Evolutionary conservation across 176 grass and related monocot genomes (phyloP), one percentile per base, ranked within the genome.

Genomic region (Oryza longistaminata): DNA sequence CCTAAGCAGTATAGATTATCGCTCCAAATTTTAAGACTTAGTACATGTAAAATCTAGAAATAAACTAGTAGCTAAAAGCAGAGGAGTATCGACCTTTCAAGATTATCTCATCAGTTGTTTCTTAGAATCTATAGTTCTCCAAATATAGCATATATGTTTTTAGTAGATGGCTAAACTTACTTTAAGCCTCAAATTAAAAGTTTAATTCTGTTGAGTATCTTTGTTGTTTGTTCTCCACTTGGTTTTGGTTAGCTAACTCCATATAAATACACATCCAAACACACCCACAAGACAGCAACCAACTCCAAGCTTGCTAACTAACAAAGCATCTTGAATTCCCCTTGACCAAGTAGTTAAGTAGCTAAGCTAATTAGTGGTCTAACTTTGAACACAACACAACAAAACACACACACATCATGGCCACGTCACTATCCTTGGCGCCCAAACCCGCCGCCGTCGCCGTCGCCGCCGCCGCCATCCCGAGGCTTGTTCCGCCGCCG

Each of bases 251-350:
- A 58, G 53, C 53, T 58, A 21, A n/a, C 6, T 19, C 16, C 55
- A 31, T 80, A 89, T 89, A 89, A 89, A 85, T 89, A 85, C 76
- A 70, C n/a, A 65, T 72, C 67, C 82, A 31, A 50, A 15, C 71
- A 71, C 46, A 64, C 9, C 35, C 58, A n/a, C 21, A 24, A 62
- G 21, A 21, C 21, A 40, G 50, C 31, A 50, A 11, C 70, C 27
- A 85, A 76, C 27, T 64, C 82, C 71, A 85, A 70, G 46, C 46
- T 14, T 49, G 66, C 77, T 75, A 69, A 70, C 70, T 16, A 52
- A 73, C 70, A 76, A 11, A 76, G 37, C 33, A 79, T 53, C 68
- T 35, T 58, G 44, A 7, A 35, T 27, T 39, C 85, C 25, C 48
- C 82, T 88, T 68, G 45, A 71, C 64, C 65, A 76, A 82, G 29